Evolutionary conservation across 495 filamentous ascomycete species (phyloP).

Genomic region (Penicillium cataractarum): DNA sequence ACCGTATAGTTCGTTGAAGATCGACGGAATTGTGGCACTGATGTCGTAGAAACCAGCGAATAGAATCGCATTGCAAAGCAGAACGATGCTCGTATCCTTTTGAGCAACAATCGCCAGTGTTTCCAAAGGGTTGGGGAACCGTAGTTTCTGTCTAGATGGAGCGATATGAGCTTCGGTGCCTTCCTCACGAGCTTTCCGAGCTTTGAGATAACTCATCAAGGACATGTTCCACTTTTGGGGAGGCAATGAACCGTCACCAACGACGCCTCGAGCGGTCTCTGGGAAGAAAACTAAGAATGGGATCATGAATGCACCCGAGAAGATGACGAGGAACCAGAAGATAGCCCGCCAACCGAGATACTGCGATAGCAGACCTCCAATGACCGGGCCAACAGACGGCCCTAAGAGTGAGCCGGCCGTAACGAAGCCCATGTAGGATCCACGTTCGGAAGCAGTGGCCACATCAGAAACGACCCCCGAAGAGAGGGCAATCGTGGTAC

Average conservation of each 20-base stretch:
- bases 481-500: conserved; percentile 47
- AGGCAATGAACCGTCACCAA: conserved; percentile 48
- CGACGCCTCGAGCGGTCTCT: conserved; percentile 50
- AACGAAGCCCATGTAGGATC: conserved; percentile 48
- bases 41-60: conserved; percentile 48
- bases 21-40: conserved; percentile 45
- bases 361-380: conserved; percentile 67
- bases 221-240: conserved; percentile 40
- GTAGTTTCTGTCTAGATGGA: conserved; percentile 49
- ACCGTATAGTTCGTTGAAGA: conserved; percentile 46
- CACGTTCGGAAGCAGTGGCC: conserved; percentile 44
- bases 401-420: conserved; percentile 42
- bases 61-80: conserved; percentile 50
- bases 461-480: conserved; percentile 50
- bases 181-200: conserved; percentile 29
- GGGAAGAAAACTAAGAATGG: conserved; percentile 42
- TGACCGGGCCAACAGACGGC: conserved; percentile 61
- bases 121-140: conserved; percentile 71
- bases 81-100: conserved; percentile 47
- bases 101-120: conserved; percentile 67
- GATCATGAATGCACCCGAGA: conserved; percentile 47
- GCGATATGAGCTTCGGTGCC: conserved; percentile 14
- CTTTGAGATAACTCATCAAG: conserved; percentile 35
- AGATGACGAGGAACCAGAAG: conserved; percentile 77
- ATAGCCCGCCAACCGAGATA: conserved; percentile 71